phyloP scores from a whole-genome alignment of 75 land plant genomes.

The Azolla pinnata region DNA sequence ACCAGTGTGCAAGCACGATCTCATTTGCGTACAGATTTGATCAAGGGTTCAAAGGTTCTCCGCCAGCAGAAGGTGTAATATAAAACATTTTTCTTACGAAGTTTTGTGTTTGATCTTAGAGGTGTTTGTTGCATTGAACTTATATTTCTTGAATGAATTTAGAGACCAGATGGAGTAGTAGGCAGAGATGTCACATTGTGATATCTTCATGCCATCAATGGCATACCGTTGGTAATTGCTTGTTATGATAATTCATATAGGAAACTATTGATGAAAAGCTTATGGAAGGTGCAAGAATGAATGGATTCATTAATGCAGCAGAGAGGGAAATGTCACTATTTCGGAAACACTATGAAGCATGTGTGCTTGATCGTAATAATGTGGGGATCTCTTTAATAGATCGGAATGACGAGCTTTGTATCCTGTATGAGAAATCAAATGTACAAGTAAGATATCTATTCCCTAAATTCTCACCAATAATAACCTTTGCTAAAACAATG shows the following conservation, averaged over 20 bases:
- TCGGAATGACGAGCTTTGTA: constrained; percentile 36
- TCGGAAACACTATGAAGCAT: constrained; percentile 20
- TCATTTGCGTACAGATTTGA: constrained; percentile 16
- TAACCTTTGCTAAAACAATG: no score
- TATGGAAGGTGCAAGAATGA: constrained; percentile 13
- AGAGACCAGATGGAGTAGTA: no score
- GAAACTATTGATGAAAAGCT: constrained; percentile 13
- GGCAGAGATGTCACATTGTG: no score
- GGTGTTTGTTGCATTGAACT: not conserved
- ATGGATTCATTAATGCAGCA: constrained; percentile 12
- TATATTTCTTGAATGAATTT: no score
- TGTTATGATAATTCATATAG: no score
- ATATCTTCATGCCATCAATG: no score
- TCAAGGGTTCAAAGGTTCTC: constrained; percentile 3
- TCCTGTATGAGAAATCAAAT: constrained; percentile 29
- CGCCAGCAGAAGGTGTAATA: constrained; percentile 17
- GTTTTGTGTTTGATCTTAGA: not conserved
- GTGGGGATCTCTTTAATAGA: constrained; percentile 26
- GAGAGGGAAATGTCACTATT: constrained; percentile 20
- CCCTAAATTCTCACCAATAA: no score
- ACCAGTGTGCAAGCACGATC: constrained; percentile 14
- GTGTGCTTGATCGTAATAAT: constrained; percentile 20
- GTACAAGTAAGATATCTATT: constrained; percentile 23
- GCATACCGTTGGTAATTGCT: no score
- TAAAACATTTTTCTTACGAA: not conserved